These are phyloP conservation scores for Candida sanyaensis DNA, from an alignment of 1,139 yeast genomes.

Conservation along the genomic window DNA sequence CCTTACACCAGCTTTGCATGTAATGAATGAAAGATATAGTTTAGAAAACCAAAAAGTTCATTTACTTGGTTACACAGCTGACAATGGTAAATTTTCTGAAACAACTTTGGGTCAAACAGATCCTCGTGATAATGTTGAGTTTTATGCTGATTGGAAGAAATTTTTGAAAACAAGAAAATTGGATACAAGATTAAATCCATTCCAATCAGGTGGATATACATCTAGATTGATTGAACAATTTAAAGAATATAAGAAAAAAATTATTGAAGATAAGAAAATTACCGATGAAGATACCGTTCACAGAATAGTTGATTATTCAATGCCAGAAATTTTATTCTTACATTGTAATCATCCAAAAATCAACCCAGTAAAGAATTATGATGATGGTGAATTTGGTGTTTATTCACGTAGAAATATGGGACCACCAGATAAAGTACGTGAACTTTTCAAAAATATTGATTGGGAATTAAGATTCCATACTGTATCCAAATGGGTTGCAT, in stretches of 20 bases:
- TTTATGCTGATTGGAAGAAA: conserved; percentile 28
- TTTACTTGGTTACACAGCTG: conserved; percentile 26
- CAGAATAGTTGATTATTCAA: conserved; percentile 15
- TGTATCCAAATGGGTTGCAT: conserved; percentile 37
- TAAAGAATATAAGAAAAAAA: conserved; percentile 14
- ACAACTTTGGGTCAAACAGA: conserved; percentile 36
- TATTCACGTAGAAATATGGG: conserved; percentile 27
- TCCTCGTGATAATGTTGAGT: conserved; percentile 27
- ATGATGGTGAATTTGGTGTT: conserved; percentile 18
- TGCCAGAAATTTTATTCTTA: conserved; percentile 34
- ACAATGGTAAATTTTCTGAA: conserved; percentile 24
- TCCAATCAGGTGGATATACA: conserved; percentile 31
- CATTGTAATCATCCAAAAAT: conserved; percentile 47
- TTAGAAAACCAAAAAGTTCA: conserved; percentile 25
- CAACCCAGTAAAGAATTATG: conserved; percentile 29
- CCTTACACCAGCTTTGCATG: conserved; percentile 39
- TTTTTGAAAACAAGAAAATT: conserved; percentile 22
- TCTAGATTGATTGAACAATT: conserved; percentile 24
- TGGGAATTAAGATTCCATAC: conserved; percentile 34
- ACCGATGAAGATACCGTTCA: conserved; percentile 14
- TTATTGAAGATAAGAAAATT: conserved; percentile 12
- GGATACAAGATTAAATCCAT: conserved; percentile 35
- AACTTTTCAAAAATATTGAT: conserved; percentile 15
- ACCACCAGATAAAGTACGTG: conserved; percentile 15
- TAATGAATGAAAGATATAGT: conserved; percentile 36